Evolutionary conservation across 805 yeast species (phyloP), one percentile per base, ranked within the genome.

Genomic region (Tetrapisispora phaffii): DNA sequence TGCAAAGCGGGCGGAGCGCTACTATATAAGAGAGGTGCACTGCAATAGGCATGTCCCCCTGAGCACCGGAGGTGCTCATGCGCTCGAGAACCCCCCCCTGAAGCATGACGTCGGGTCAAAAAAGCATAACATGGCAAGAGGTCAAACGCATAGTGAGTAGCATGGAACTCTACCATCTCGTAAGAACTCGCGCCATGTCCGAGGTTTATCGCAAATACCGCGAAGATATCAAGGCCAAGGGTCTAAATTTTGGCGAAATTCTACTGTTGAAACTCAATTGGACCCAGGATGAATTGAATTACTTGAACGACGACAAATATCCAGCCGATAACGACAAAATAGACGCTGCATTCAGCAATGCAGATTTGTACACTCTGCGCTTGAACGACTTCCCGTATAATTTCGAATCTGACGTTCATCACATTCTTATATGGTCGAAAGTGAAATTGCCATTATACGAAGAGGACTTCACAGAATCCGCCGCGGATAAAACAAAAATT

Each of bases 351-450:
- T 59, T 67, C 46, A 46, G 56, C 0, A 42, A 54, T 16, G 56
- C 63, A 7, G 46, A 48, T 10, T 73, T 74, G 29, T 59, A 63
- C 28, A 58, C 66, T 35, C 65, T 79, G 28, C 62, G 77, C 7
- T 46, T 56, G 22, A 84, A 84, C 57, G 79, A 77, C 48, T 84
- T 80, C 62, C 88, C 88, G 0, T 84, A 84, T 63, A 71, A 74
- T 52, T 74, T 81, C 48, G 77, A 71, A 32, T 50, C 57, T 0
- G 69, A 68, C 36, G 70, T 81, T 4, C 60, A 63, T 5, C 90
- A 83, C 59, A 56, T 82, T 15, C 73, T 85, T 37, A 70, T 80
- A 1, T 84, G 93, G 90, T 70, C 81, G 1, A 82, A 82, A 55
- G 62, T 74, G 17, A 69, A 68, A 13, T 71, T 84, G 44, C 72